phyloP scores from a whole-genome alignment of 2,329 filamentous ascomycete genomes.

The Aspergillus quadricinctus region DNA sequence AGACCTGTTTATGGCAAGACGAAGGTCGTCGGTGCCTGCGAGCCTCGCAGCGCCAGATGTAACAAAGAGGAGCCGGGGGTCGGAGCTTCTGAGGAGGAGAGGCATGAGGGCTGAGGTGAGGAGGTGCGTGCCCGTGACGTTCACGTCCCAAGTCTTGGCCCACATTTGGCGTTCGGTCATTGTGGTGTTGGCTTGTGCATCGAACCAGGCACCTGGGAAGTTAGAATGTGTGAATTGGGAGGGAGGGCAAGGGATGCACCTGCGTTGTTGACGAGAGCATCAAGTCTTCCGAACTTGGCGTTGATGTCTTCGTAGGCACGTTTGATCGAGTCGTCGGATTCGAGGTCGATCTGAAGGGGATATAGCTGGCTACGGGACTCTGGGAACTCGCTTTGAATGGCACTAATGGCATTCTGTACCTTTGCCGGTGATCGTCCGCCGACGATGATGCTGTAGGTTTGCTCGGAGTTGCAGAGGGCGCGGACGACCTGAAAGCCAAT shows the following conservation, averaged over 20 bases:
- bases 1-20: slow-evolving; percentile 6
- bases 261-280: slow-evolving; percentile 56
- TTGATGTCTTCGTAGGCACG: slow-evolving; percentile 43
- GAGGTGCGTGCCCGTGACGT: slow-evolving; percentile 48
- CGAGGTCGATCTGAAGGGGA: slow-evolving; percentile 51
- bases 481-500: slow-evolving; percentile 58
- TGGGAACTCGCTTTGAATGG: slow-evolving; percentile 40
- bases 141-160: slow-evolving; percentile 49
- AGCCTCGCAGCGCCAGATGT: slow-evolving; percentile 8
- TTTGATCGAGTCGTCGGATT: slow-evolving; percentile 50
- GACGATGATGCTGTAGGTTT: slow-evolving; percentile 53
- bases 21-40: slow-evolving; percentile 5
- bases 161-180: slow-evolving; percentile 35
- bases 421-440: slow-evolving; percentile 52
- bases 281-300: slow-evolving; percentile 43
- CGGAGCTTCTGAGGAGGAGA: slow-evolving; percentile 44
- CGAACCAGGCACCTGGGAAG: neutral
- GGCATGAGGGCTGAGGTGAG: slow-evolving; percentile 49
- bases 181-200: neutral
- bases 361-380: slow-evolving; percentile 41
- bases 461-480: slow-evolving; percentile 46
- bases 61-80: slow-evolving; percentile 40
- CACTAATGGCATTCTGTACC: slow-evolving; percentile 45
- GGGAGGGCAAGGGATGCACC: slow-evolving; percentile 27
- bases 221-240: neutral